These are phyloP conservation scores for Sugiyamaella xylanicola DNA, from an alignment of 1,139 yeast genomes.

Conservation along the genomic window DNA sequence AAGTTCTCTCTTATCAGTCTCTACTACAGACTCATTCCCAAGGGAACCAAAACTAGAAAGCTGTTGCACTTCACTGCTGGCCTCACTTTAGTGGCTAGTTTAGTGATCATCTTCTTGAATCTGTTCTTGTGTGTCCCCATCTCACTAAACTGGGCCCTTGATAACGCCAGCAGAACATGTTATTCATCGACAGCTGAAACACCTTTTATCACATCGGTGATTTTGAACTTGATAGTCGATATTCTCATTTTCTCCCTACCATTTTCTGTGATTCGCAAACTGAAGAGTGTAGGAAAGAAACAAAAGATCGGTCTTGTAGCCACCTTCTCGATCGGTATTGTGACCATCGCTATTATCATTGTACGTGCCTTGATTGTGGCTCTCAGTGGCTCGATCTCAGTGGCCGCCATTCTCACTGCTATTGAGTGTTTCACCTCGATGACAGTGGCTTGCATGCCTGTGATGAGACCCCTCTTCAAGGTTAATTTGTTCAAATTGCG, in stretches of 20 bases:
- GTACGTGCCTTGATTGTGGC: slow-evolving; percentile 35
- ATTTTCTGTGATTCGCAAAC: slow-evolving; percentile 35
- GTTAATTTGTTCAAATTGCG: background rate
- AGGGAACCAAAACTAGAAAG: slow-evolving; percentile 31
- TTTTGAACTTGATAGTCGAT: slow-evolving; percentile 36
- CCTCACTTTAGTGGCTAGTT: slow-evolving; percentile 26
- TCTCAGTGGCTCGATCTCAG: slow-evolving; percentile 32
- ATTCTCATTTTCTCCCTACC: slow-evolving; percentile 37
- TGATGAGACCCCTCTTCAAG: slow-evolving; percentile 34
- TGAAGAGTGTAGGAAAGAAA: slow-evolving; percentile 29
- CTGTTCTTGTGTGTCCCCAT: slow-evolving; percentile 38
- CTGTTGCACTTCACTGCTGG: slow-evolving; percentile 31
- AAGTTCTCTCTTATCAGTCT: slow-evolving; percentile 38
- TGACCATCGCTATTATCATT: slow-evolving; percentile 36
- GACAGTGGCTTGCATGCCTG: slow-evolving; percentile 39
- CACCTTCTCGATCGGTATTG: slow-evolving; percentile 38
- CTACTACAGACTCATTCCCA: slow-evolving; percentile 37
- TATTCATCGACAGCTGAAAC: slow-evolving; percentile 37
- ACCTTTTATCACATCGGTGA: slow-evolving; percentile 37
- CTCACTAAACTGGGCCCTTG: slow-evolving; percentile 37
- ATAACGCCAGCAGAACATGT: slow-evolving; percentile 28
- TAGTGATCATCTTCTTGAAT: slow-evolving; percentile 33
- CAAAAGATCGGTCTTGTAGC: slow-evolving; percentile 36
- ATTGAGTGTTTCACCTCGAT: slow-evolving; percentile 39
- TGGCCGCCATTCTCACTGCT: slow-evolving; percentile 37